phyloP scores from a whole-genome alignment of 768 basidiomycete genomes.

The Pholiota conissans region DNA sequence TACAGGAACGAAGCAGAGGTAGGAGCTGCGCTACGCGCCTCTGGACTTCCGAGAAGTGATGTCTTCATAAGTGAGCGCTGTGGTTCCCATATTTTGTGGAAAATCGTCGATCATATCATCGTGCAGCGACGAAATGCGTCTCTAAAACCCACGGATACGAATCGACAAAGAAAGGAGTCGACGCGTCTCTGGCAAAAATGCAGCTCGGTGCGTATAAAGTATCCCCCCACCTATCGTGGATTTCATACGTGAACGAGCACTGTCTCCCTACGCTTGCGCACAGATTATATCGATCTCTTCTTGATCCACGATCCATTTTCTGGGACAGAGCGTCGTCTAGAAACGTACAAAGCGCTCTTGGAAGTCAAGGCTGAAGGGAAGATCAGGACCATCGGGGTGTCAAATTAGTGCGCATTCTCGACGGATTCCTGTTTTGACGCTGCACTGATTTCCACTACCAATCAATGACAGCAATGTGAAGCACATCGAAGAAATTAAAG shows the following conservation, averaged over 20 bases:
- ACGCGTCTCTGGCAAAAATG: conserved; percentile 59
- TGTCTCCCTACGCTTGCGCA: no score
- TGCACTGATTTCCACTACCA: no score
- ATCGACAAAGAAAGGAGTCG: conserved; percentile 54
- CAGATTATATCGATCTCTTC: conserved; percentile 42
- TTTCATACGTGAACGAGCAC: no score
- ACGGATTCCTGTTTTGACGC: no score
- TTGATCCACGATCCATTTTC: conserved; percentile 75
- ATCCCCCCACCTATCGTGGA: no score
- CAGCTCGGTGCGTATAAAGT: conserved; percentile 49
- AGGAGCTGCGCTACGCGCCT: conserved; percentile 57
- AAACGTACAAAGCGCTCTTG: conserved; percentile 68
- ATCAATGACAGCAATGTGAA: conserved; percentile 32
- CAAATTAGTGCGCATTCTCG: conserved; percentile 74
- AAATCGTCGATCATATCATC: background rate
- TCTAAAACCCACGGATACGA: conserved; percentile 64
- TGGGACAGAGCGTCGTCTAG: conserved; percentile 64
- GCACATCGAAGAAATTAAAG: conserved; percentile 74
- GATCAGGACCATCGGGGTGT: conserved; percentile 74
- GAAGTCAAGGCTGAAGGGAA: conserved; percentile 66
- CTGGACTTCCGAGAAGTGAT: conserved; percentile 54
- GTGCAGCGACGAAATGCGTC: conserved; percentile 63
- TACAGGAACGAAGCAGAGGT: conserved; percentile 69
- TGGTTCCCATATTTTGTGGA: conserved; percentile 1
- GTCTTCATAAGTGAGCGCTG: conserved; percentile 65